A percentile compares a stretch with the other conserved stretches of the same genome.
Conservation (phyloP, 2,329 filamentous ascomycete genomes). For the Penicillium sp. region DNA sequence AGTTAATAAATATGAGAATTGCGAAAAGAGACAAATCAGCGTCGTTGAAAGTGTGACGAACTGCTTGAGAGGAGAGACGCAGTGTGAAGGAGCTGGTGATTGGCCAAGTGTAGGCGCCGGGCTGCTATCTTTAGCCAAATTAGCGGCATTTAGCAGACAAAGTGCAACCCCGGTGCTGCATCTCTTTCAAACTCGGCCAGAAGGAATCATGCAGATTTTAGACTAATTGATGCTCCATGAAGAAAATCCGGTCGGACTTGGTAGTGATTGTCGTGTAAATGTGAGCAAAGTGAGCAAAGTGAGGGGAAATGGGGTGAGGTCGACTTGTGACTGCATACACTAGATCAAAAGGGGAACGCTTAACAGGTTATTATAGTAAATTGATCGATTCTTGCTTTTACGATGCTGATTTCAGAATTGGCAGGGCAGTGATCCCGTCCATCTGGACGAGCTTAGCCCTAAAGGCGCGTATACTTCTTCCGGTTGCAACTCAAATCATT, state of each 20-base stretch:
- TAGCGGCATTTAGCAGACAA: conserved; percentile 1
- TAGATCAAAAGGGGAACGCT: background rate
- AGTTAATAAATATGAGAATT: conserved; percentile 4
- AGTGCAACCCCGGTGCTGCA: conserved; percentile 12
- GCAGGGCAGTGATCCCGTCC: too few species aligned
- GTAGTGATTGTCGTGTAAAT: background rate
- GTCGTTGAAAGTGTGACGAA: conserved; percentile 24
- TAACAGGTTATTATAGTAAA: background rate
- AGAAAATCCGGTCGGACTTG: background rate
- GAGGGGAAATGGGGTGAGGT: conserved; percentile 1
- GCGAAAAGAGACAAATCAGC: conserved; percentile 13
- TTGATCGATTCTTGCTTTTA: too few species aligned
- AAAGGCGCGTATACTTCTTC: background rate
- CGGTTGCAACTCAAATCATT: too few species aligned
- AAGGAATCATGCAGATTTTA: background rate
- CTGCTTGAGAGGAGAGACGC: conserved; percentile 12
- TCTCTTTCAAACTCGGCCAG: background rate
- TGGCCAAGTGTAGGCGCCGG: conserved; percentile 29
- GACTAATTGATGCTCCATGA: conserved; percentile 1
- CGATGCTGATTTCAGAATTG: too few species aligned
- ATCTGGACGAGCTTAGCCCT: background rate
- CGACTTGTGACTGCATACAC: too few species aligned
- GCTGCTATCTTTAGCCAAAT: conserved; percentile 34
- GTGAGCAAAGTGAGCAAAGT: background rate
- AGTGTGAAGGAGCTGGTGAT: conserved; percentile 23